Conservation (phyloP, 148 eudicot species). For the Cornus florida region DNA sequence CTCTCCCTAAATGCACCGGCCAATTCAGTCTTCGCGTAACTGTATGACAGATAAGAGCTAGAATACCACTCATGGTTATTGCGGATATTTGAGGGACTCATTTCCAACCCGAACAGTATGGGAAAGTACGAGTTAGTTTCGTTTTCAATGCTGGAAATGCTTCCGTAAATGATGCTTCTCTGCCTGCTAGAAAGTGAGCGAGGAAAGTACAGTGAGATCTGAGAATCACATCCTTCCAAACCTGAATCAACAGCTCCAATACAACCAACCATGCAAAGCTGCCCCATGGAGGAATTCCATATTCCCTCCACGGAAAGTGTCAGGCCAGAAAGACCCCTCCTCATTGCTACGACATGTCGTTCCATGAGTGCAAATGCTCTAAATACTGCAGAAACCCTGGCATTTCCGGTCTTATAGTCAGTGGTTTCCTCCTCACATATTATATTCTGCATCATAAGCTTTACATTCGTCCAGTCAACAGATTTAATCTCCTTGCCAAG, state of each 20-base stretch:
- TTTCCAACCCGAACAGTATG: slow-evolving; percentile 8
- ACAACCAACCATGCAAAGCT: slow-evolving; percentile 10
- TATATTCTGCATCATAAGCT: slow-evolving; percentile 10
- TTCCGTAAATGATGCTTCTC: not conserved
- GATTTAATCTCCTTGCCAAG: slow-evolving; percentile 4
- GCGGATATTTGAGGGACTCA: slow-evolving; percentile 4
- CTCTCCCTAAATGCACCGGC: slow-evolving; percentile 19
- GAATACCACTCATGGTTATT: slow-evolving; percentile 14
- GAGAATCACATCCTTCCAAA: not conserved
- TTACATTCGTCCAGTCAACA: slow-evolving; percentile 8
- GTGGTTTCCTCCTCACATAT: not conserved
- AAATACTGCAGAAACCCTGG: slow-evolving; percentile 5
- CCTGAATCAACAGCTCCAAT: not conserved
- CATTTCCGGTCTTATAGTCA: not conserved
- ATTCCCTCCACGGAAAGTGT: slow-evolving; percentile 4
- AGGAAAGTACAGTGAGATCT: not conserved
- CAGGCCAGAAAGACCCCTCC: not conserved
- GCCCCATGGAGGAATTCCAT: not conserved
- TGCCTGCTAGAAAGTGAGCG: not conserved
- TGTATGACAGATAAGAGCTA: slow-evolving; percentile 19
- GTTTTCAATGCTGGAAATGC: not conserved
- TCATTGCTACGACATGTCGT: not conserved
- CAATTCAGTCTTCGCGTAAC: slow-evolving; percentile 12
- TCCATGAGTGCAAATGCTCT: not conserved
- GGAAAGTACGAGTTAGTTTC: not conserved